Evolutionary conservation across 225 moss, liverwort and hornwort species (phyloP).

Genomic region (Climacium dendroides): DNA sequence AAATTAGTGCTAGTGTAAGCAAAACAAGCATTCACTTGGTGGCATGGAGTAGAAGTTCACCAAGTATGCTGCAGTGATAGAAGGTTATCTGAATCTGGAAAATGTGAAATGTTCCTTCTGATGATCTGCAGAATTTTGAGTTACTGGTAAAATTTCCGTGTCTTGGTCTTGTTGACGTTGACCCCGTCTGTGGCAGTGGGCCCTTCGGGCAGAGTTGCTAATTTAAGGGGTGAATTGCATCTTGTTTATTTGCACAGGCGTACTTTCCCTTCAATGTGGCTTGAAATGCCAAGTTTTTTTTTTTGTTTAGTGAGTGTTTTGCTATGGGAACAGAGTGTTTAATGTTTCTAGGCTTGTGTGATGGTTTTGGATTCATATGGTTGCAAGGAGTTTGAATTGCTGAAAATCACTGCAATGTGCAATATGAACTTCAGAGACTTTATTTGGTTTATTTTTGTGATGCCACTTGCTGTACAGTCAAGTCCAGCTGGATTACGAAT

Average conservation of each 20-base stretch:
- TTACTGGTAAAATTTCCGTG: not conserved
- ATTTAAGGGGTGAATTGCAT: not conserved
- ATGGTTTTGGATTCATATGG: not conserved
- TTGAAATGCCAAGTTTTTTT: not conserved
- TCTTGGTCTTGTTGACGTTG: not conserved
- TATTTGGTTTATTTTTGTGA: not conserved
- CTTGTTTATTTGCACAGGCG: not conserved
- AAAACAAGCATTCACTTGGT: not conserved
- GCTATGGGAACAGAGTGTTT: not conserved
- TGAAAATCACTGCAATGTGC: not conserved
- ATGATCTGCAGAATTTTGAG: conserved; percentile 31
- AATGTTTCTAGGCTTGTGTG: not conserved
- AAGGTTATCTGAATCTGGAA: not conserved
- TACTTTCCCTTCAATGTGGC: not conserved
- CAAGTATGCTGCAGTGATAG: conserved; percentile 22
- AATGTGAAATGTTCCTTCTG: conserved; percentile 6
- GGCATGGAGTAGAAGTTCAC: not conserved
- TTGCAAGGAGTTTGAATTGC: not conserved
- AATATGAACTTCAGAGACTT: not conserved
- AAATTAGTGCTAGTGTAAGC: not conserved
- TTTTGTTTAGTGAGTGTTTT: not conserved
- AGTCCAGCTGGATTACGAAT: no score
- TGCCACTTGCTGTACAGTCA: not conserved
- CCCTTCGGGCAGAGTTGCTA: no score
- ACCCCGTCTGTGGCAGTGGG: not conserved